Conservation (phyloP, 192 early-diverging fungal genomes). For the Entrophospora sp. region DNA sequence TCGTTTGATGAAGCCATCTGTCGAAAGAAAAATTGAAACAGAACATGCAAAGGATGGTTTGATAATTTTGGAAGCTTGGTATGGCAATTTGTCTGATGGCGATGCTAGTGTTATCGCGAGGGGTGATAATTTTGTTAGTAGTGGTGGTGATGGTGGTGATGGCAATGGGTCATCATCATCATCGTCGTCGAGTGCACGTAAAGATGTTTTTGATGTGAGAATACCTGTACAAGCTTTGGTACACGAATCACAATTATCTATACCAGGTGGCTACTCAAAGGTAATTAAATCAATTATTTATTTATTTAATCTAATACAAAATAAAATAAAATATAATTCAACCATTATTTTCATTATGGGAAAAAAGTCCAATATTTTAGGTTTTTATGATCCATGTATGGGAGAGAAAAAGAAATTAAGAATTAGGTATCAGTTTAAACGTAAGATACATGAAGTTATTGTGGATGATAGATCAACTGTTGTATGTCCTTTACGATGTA, state of each 20-base stretch:
- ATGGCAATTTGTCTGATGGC: slow-evolving; percentile 63
- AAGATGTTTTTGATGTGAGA: slow-evolving; percentile 68
- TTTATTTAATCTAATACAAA: not conserved
- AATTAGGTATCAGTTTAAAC: slow-evolving; percentile 79
- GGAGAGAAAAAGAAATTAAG: slow-evolving; percentile 76
- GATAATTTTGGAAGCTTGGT: slow-evolving; percentile 77
- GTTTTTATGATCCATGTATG: slow-evolving; percentile 94
- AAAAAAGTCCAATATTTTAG: slow-evolving; percentile 67
- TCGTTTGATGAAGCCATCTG: slow-evolving; percentile 57
- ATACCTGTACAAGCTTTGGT: slow-evolving; percentile 79
- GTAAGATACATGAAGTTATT: slow-evolving; percentile 68
- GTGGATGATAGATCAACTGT: slow-evolving; percentile 73
- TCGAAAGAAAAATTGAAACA: slow-evolving; percentile 55
- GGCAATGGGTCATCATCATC: too few relatives aligned
- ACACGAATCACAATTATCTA: slow-evolving; percentile 74
- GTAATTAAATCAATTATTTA: slow-evolving; percentile 27
- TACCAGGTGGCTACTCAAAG: slow-evolving; percentile 83
- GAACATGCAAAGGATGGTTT: slow-evolving; percentile 65
- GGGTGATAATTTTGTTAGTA: too few relatives aligned
- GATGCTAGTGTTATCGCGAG: too few relatives aligned
- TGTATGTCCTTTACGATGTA: slow-evolving; percentile 71
- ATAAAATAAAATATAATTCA: not conserved
- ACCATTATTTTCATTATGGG: slow-evolving; percentile 8
- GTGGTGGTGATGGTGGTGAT: too few relatives aligned
- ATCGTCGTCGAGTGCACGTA: slow-evolving; percentile 19